Base-by-base conservation (phyloP, 176 grass and related monocot species). In the Pontederia crassipes region DNA sequence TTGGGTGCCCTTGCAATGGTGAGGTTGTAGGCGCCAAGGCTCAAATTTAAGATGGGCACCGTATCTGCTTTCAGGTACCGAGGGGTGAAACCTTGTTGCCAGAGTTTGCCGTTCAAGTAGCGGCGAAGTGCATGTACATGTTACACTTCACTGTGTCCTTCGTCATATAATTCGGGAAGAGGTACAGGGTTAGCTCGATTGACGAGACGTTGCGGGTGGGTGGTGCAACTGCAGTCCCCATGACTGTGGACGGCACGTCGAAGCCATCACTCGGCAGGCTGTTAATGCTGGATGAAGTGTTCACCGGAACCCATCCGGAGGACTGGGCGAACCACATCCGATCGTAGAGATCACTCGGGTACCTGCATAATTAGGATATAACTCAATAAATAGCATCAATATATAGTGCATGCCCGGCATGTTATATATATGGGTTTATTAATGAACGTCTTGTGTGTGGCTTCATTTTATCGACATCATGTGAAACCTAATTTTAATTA, bases 191-290 rank as follows among this genome's bases (percentile, higher is more conserved):
- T 1, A 40, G 32, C 6, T 40, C 1, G 32, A 58, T 54, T 18
- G 18, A 10, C 28, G 16, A 62, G 18, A 10, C 28, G 16, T 62
- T 57, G 10, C 45, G 40, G 20, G 47, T 17, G 20, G 15, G 12
- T 48, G 70, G 17, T 28, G 65, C 28, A 10, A 68, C 65, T 18
- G 59, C 70, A 56, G 64, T 86, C 14, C 67, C 46, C 69, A 86
- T 59, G 12, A 81, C 73, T 17, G 13, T 18, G 48, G 64, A 62
- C 48, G 83, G 83, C 24, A 67, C 73, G 0, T 16, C 35, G 11
- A 65, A 81, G 0, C 46, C 57, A 46, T 73, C 66, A 10, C 65
- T 49, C 15, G 61, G 47, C 8, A 58, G 11, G 28, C 62, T 55
- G 46, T 11, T 51, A 10, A 48, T 54, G 54, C 26, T 2, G 20